Evolutionary conservation across 441 rosid species (phyloP), one percentile per base, ranked within the genome.

Genomic region (Erodium trifolium): DNA sequence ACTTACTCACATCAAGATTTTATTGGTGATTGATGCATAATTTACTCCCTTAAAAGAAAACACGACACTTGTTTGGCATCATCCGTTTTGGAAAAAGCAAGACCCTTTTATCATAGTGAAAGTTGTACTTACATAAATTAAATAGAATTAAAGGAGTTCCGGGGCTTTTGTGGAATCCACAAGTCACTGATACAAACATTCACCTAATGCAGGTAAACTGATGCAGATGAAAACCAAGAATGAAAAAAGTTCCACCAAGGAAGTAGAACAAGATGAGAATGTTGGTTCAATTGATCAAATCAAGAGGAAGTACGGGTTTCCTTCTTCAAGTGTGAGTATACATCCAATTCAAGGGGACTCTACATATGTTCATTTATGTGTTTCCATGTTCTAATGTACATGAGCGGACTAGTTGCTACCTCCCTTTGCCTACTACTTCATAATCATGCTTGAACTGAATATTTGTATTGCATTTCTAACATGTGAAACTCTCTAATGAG

Each of bases 231-330:
- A 84, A 68, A 82, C 71, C 2, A 91, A 87, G 87, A 88, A 73
- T 69, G 94, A 90, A 51, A 88, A 88, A 76, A 79, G 35, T 41
- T 69, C 67, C 49, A 72, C 68, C 65, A 83, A 81, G 71, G 91
- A 88, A 29, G 90, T 85, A 76, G 83, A 77, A 16, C 81, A 79
- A 68, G 91, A 84, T 71, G 87, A 79, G 34, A 80, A 79, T 47
- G 72, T 80, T 3, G 81, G 76, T 67, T 65, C 91, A 29, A 85
- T 93, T 10, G 92, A 91, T 73, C 91, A 88, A 78, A 89, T 93
- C 74, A 89, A 91, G 91, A 91, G 86, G 85, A 91, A 80, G 81
- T 93, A 93, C 3, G 96, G 96, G 2, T 89, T 89, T 78, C 80
- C 95, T 31, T 67, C 78, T 2, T 78, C 94, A 2, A 79, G 80